These are phyloP conservation scores for Amylostereum chailletii DNA, from an alignment of 1,284 basidiomycete species.

Conservation along the genomic window DNA sequence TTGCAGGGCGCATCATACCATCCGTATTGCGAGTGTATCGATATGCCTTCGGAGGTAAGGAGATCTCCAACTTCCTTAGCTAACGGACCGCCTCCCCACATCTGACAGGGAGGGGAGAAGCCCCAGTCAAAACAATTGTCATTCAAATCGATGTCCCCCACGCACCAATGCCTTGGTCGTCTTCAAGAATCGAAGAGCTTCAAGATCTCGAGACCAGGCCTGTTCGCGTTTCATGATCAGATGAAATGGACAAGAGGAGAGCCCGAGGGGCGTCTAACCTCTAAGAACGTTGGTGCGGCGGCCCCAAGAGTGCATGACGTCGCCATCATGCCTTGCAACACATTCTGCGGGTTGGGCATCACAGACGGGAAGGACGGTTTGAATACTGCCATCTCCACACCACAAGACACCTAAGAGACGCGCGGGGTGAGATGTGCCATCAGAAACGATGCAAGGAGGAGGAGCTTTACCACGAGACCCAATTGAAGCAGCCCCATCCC, in stretches of 20 bases:
- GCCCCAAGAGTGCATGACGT: conserved; percentile 15
- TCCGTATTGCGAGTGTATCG: conserved; percentile 11
- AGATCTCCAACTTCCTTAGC: conserved; percentile 11
- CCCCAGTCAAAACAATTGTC: background rate
- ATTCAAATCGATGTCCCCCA: background rate
- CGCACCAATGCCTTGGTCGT: conserved; percentile 10
- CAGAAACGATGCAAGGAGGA: background rate
- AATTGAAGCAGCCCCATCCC: conserved; percentile 19
- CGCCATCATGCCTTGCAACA: conserved; percentile 13
- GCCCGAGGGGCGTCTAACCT: conserved; percentile 14
- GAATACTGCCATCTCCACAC: conserved; percentile 18
- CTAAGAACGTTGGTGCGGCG: conserved; percentile 19
- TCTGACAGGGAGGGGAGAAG: conserved; percentile 11
- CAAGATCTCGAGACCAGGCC: conserved; percentile 13
- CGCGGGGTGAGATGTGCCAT: background rate
- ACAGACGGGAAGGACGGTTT: conserved; percentile 14
- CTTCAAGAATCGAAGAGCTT: conserved; percentile 6
- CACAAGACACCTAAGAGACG: conserved; percentile 15
- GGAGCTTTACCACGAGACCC: conserved; percentile 16
- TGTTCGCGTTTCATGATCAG: background rate
- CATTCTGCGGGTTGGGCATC: conserved; percentile 17
- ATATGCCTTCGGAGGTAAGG: conserved; percentile 8
- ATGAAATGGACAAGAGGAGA: background rate
- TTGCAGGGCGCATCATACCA: conserved; percentile 4
- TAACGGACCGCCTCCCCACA: conserved; percentile 15